phyloP scores from a whole-genome alignment of 257 asterid species.

The Nemophila menziesii region DNA sequence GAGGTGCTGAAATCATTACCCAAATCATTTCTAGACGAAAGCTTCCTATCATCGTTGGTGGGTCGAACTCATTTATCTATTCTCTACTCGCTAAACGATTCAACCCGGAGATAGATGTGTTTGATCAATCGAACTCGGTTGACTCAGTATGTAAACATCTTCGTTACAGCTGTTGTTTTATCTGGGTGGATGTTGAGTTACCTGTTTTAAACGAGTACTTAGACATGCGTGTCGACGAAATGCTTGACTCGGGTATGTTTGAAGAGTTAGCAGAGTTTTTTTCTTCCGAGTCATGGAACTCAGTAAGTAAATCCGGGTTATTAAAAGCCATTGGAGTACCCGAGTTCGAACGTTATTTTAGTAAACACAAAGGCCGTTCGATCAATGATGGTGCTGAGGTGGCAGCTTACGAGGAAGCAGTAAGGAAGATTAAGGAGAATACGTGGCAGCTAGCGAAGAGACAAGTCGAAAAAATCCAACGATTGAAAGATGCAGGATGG shows the following conservation, averaged over 20 bases:
- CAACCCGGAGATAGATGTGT: constrained; percentile 37
- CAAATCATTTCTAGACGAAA: constrained; percentile 22
- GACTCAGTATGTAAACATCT: constrained; percentile 26
- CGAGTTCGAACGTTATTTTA: constrained; percentile 43
- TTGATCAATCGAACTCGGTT: constrained; percentile 19
- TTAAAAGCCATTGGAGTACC: constrained; percentile 79
- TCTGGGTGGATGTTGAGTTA: constrained; percentile 53
- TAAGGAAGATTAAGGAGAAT: constrained; percentile 59
- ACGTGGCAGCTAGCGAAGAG: constrained; percentile 56
- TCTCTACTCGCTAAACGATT: constrained; percentile 35
- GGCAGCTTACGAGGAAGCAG: constrained; percentile 46
- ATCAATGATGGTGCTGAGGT: constrained; percentile 8
- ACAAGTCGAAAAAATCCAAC: constrained; percentile 58
- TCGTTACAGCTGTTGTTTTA: constrained; percentile 57
- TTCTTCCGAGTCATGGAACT: constrained; percentile 12
- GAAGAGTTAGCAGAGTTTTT: constrained; percentile 48
- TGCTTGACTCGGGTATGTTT: constrained; percentile 72
- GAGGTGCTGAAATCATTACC: constrained; percentile 25
- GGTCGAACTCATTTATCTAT: constrained; percentile 74
- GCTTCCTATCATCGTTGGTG: constrained; percentile 68
- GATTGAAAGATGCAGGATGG: constrained; percentile 76
- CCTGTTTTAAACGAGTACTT: constrained; percentile 46
- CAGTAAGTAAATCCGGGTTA: constrained; percentile 38
- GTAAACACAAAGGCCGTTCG: constrained; percentile 1
- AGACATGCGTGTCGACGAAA: constrained; percentile 61